A percentile compares a stretch with the other conserved stretches of the same genome.
Conservation (phyloP, 345 rosid species). For the Physaria fendleri region DNA sequence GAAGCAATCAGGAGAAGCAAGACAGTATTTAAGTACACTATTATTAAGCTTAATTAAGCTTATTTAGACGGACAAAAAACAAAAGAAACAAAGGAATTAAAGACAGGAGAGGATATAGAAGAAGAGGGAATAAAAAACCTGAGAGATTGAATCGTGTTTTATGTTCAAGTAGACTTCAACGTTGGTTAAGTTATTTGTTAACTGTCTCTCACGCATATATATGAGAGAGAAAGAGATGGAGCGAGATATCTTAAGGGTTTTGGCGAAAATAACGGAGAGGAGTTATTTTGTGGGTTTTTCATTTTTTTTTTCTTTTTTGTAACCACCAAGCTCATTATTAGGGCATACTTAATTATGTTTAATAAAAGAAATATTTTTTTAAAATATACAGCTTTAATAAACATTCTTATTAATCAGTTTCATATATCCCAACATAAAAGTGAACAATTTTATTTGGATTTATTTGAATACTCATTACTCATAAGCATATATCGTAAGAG, state of each 20-base stretch:
- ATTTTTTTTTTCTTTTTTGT: constrained; percentile 5
- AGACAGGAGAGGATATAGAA: constrained; percentile 21
- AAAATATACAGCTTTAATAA: not conserved
- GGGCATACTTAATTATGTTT: constrained; percentile 1
- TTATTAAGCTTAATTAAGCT: constrained; percentile 15
- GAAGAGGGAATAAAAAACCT: constrained; percentile 21
- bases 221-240: not conserved
- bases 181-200: constrained; percentile 11
- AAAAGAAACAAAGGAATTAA: not conserved
- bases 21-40: not conserved
- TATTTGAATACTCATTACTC: not conserved
- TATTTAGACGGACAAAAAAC: not conserved
- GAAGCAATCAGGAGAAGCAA: constrained; percentile 24
- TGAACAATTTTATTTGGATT: not conserved
- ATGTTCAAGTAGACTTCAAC: constrained; percentile 17
- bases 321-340: constrained; percentile 21
- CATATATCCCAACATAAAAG: not conserved
- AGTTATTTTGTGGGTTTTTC: constrained; percentile 16
- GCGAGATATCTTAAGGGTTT: constrained; percentile 6
- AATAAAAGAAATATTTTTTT: not conserved
- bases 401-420: not conserved
- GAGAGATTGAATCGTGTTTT: constrained; percentile 24
- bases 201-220: constrained; percentile 22
- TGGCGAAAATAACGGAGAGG: constrained; percentile 22
- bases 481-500: not conserved